Base-by-base conservation (phyloP, 345 rosid genomes). In the Lepidium didymum region DNA sequence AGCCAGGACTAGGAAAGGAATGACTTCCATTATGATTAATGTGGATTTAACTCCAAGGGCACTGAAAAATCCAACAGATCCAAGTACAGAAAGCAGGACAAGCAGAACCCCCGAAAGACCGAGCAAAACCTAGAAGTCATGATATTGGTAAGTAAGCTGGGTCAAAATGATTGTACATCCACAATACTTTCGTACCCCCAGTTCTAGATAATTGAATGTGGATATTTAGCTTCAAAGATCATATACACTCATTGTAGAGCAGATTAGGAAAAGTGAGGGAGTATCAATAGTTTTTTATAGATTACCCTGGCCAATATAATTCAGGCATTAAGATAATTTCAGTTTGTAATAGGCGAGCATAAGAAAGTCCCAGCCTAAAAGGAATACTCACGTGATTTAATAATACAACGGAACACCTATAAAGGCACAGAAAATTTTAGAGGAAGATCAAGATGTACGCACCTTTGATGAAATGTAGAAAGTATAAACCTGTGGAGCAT, bases 21-120 rank as follows among this genome's bases (percentile, higher is more conserved):
- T 90, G 83, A 93, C 98, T 86, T 93, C 98, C 97, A 93, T 90
- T 75, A 93, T 93, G 72, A 93, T 90, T 52, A 93, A 81, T 14
- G 98, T 93, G 56, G 98, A 90, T 77, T 87, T 88, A 51, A 93
- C 82, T 78, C 98, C 97, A 65, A 93, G 67, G 47, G 86, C 89
- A 59, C 98, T 90, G 80, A 88, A 93, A 76, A 93, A 50, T 54
- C 98, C 98, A 69, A 87, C 92, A 40, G 98, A 86, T 74, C 96
- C 98, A 72, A 93, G 92, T 47, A 93, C 97, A 73, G 97, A 90
- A 51, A 90, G 89, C 92, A 93, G 70, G 80, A 93, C 98, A 47
- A 93, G 92, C 75, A 93, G 62, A 77, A 93, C 98, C 41, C 98
- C 98, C 1, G 94, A 83, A 69, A 93, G 94, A 70, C 97, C 98